A percentile compares a stretch with the other conserved stretches of the same genome.
These are phyloP conservation scores for Platanthera guangdongensis DNA, from an alignment of 106 monocot species.

Conservation along the genomic window DNA sequence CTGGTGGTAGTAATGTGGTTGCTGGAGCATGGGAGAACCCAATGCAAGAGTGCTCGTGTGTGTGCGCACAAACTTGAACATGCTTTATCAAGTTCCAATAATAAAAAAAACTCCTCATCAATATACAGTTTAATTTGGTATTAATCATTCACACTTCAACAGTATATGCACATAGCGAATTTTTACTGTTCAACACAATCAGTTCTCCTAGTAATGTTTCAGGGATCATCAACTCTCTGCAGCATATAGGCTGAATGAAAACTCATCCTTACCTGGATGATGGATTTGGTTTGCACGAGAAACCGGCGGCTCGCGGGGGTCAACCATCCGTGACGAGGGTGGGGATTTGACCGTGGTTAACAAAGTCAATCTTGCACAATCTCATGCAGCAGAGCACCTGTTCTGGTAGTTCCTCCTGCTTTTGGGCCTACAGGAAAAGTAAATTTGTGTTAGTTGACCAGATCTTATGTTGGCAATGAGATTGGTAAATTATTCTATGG, in stretches of 20 bases:
- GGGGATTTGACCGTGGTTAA: slow-evolving; percentile 47
- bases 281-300: background rate
- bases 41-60: no score
- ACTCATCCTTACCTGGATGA: background rate
- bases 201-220: background rate
- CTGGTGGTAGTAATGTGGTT: no score
- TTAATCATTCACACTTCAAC: no score
- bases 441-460: background rate
- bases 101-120: no score
- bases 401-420: slow-evolving; percentile 56
- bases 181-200: background rate
- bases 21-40: no score
- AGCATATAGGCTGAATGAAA: background rate
- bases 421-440: slow-evolving; percentile 44
- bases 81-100: no score
- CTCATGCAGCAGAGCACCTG: slow-evolving; percentile 65
- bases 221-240: background rate
- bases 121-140: no score
- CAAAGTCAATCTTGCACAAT: slow-evolving; percentile 59
- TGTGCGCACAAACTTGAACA: no score
- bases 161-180: background rate
- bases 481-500: no score
- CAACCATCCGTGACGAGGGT: slow-evolving; percentile 41
- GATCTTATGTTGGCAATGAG: no score
- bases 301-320: background rate